Conservation (phyloP, 805 yeast genomes). For the Yamadazyma sp. region DNA sequence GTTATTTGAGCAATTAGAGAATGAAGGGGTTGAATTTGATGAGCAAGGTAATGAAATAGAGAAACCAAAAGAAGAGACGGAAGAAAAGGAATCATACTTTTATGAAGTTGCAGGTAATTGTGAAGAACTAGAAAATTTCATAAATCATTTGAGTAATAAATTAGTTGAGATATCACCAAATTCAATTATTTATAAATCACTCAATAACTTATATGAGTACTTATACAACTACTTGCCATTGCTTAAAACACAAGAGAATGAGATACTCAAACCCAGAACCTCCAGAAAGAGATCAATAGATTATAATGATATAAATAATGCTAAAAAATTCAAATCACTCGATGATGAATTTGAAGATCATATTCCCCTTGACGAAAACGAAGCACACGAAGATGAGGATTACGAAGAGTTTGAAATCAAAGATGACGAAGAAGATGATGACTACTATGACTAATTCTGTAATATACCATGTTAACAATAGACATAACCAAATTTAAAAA, state of each 20-base stretch:
- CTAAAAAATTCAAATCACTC: constrained; percentile 7
- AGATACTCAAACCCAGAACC: too few relatives aligned
- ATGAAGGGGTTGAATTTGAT: constrained; percentile 35
- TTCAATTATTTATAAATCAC: constrained; percentile 25
- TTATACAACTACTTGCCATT: constrained; percentile 26
- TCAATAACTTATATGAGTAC: constrained; percentile 26
- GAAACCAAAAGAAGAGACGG: neutral
- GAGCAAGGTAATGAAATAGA: constrained; percentile 24
- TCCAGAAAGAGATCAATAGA: constrained; percentile 18
- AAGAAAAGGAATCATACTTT: constrained; percentile 22
- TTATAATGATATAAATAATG: constrained; percentile 16
- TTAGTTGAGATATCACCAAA: constrained; percentile 18
- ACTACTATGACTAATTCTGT: constrained; percentile 1
- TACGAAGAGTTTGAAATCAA: constrained; percentile 15
- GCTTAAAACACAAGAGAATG: constrained; percentile 22
- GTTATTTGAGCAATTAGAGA: constrained; percentile 24
- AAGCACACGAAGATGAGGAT: constrained; percentile 17
- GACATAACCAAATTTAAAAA: too few relatives aligned
- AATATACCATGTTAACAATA: too few relatives aligned
- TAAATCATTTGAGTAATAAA: constrained; percentile 19
- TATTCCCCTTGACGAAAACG: constrained; percentile 14
- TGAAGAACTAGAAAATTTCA: constrained; percentile 26
- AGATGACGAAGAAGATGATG: constrained; percentile 8
- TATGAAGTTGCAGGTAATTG: constrained; percentile 35
- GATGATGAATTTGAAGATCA: constrained; percentile 16